These are phyloP conservation scores for Sonneratia caseolaris DNA, from an alignment of 345 rosid species.

Conservation along the genomic window DNA sequence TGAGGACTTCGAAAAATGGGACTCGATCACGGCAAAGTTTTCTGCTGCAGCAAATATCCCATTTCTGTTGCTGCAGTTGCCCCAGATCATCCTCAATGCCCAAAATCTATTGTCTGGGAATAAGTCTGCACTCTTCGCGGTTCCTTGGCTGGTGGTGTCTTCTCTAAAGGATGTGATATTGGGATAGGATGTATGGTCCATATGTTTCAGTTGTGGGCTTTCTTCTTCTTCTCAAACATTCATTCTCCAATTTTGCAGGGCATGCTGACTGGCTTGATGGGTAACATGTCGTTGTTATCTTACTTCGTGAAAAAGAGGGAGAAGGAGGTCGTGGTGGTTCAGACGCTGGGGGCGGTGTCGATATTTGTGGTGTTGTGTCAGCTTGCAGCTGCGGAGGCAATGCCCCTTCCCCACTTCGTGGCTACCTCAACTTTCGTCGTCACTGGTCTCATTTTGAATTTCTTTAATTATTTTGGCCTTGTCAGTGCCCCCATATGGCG, in stretches of 20 bases:
- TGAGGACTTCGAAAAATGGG: slow-evolving; percentile 43
- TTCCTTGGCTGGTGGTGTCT: slow-evolving; percentile 78
- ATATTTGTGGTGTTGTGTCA: slow-evolving; percentile 48
- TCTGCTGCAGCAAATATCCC: slow-evolving; percentile 68
- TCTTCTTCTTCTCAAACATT: too few relatives aligned
- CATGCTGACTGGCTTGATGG: slow-evolving; percentile 79
- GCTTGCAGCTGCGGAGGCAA: slow-evolving; percentile 78
- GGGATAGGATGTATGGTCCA: not conserved
- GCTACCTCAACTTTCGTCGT: slow-evolving; percentile 46
- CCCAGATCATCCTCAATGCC: slow-evolving; percentile 83
- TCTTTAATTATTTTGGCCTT: slow-evolving; percentile 40
- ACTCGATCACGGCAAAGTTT: slow-evolving; percentile 72
- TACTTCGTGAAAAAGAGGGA: slow-evolving; percentile 80
- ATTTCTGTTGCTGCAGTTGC: slow-evolving; percentile 69
- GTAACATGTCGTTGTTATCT: slow-evolving; percentile 75
- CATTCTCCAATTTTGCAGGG: slow-evolving; percentile 36
- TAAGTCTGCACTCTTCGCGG: slow-evolving; percentile 69
- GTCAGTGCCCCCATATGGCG: slow-evolving; percentile 45
- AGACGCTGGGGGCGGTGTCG: slow-evolving; percentile 68
- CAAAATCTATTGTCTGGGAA: slow-evolving; percentile 69
- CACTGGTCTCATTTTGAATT: slow-evolving; percentile 50
- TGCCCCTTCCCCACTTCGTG: slow-evolving; percentile 56
- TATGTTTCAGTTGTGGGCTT: too few relatives aligned
- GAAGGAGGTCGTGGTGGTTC: slow-evolving; percentile 65
- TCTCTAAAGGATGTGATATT: not conserved